phyloP scores from a whole-genome alignment of 768 basidiomycete species.

The Russula earlei region DNA sequence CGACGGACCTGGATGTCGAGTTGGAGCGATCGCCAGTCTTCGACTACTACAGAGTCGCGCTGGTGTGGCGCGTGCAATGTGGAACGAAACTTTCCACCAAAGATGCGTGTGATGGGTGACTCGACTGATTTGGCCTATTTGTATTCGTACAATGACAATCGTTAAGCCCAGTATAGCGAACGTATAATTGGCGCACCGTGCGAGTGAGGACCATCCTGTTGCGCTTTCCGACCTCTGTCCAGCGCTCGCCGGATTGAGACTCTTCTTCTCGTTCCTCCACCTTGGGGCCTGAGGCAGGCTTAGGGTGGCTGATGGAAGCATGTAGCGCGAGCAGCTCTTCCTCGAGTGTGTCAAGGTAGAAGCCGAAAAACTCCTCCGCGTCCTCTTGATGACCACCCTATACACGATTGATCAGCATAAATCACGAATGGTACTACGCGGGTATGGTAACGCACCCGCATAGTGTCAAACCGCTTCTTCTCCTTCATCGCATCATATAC shows the following conservation, averaged over 20 bases:
- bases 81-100: conserved; percentile 87
- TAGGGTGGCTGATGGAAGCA: conserved; percentile 38
- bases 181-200: conserved; percentile 41
- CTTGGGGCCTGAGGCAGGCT: conserved; percentile 23
- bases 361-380: conserved; percentile 97
- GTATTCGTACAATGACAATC: conserved; percentile 4
- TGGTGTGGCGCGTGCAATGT: conserved; percentile 73
- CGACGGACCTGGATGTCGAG: conserved; percentile 74
- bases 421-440: neutral
- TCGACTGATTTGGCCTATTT: conserved; percentile 66
- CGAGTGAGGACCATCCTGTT: conserved; percentile 75
- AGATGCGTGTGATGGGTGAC: conserved; percentile 84
- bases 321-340: conserved; percentile 78
- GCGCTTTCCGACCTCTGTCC: conserved; percentile 89
- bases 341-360: conserved; percentile 89
- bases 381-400: conserved; percentile 94
- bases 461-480: conserved; percentile 87
- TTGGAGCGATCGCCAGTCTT: conserved; percentile 84
- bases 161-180: neutral
- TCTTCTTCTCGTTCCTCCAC: conserved; percentile 40
- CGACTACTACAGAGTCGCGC: conserved; percentile 79
- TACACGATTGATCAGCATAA: conserved; percentile 2
- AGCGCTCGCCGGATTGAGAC: conserved; percentile 52
- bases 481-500: conserved; percentile 91
- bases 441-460: conserved; percentile 52